These are phyloP conservation scores for Spathaspora sp. DNA, from an alignment of 805 yeast species.

Conservation along the genomic window DNA sequence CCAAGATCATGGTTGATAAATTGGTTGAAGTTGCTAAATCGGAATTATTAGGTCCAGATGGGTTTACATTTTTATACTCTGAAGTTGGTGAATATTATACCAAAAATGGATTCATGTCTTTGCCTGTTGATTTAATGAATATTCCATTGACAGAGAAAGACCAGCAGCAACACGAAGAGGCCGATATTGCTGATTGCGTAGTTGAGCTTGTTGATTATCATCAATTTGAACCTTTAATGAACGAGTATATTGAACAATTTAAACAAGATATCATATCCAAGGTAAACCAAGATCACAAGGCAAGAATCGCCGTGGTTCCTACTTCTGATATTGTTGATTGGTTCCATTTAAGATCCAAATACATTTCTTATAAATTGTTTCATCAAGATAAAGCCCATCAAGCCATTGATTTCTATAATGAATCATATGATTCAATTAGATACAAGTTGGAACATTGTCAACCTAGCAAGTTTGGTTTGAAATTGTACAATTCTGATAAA, in stretches of 20 bases:
- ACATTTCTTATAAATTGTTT: slow-evolving; percentile 18
- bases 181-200: neutral
- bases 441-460: slow-evolving; percentile 18
- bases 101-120: slow-evolving; percentile 35
- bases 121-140: slow-evolving; percentile 29
- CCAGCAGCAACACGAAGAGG: neutral
- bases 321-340: slow-evolving; percentile 30
- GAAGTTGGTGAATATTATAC: slow-evolving; percentile 43
- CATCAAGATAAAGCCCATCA: slow-evolving; percentile 10
- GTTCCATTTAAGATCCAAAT: slow-evolving; percentile 41
- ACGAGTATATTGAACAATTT: slow-evolving; percentile 17
- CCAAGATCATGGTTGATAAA: slow-evolving; percentile 36
- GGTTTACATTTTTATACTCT: slow-evolving; percentile 36
- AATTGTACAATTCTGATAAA: slow-evolving; percentile 12
- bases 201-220: slow-evolving; percentile 23
- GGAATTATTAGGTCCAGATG: slow-evolving; percentile 24
- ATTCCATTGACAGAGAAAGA: slow-evolving; percentile 12
- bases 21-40: slow-evolving; percentile 22
- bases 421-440: slow-evolving; percentile 18
- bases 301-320: slow-evolving; percentile 29
- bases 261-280: slow-evolving; percentile 13
- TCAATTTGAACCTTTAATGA: slow-evolving; percentile 23
- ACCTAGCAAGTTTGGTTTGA: slow-evolving; percentile 32
- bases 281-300: slow-evolving; percentile 24
- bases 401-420: slow-evolving; percentile 14